Percentiles rank a stretch among this genome's conserved stretches.
Evolutionary conservation across 768 basidiomycete genomes (phyloP).

Genomic region (Russula virescens): DNA sequence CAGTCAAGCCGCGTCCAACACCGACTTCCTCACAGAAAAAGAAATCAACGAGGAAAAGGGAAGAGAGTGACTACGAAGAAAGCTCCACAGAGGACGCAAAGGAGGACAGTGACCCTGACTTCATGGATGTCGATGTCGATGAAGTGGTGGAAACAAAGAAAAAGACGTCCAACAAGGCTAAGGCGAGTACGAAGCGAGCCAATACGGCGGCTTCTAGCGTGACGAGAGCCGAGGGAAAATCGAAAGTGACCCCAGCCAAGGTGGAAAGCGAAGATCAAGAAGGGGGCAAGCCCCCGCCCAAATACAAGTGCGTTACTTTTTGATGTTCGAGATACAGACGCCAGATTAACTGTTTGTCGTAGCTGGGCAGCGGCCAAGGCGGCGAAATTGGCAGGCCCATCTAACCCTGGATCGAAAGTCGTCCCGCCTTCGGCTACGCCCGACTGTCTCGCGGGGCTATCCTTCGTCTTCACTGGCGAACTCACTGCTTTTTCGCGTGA

Average conservation of each 20-base stretch:
- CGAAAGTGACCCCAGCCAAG: slow-evolving; percentile 20
- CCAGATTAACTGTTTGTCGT: neutral
- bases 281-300: slow-evolving; percentile 31
- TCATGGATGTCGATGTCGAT: slow-evolving; percentile 25
- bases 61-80: slow-evolving; percentile 33
- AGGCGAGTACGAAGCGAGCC: slow-evolving; percentile 11
- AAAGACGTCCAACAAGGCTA: slow-evolving; percentile 23
- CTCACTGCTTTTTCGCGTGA: slow-evolving; percentile 81
- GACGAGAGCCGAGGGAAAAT: slow-evolving; percentile 18
- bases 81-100: slow-evolving; percentile 29
- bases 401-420: slow-evolving; percentile 50
- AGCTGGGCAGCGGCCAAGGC: slow-evolving; percentile 53
- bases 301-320: slow-evolving; percentile 32
- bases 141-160: slow-evolving; percentile 22
- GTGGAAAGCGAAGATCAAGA: slow-evolving; percentile 17
- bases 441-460: slow-evolving; percentile 77
- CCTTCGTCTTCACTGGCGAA: slow-evolving; percentile 96
- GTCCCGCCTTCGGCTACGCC: slow-evolving; percentile 69
- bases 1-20: slow-evolving; percentile 18
- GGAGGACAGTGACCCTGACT: slow-evolving; percentile 23
- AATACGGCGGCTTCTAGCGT: neutral
- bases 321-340: neutral
- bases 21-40: slow-evolving; percentile 20
- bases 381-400: slow-evolving; percentile 55
- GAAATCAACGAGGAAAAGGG: slow-evolving; percentile 31